Evolutionary conservation across 306 rosid species (phyloP).

Genomic region (Acacia confusa): DNA sequence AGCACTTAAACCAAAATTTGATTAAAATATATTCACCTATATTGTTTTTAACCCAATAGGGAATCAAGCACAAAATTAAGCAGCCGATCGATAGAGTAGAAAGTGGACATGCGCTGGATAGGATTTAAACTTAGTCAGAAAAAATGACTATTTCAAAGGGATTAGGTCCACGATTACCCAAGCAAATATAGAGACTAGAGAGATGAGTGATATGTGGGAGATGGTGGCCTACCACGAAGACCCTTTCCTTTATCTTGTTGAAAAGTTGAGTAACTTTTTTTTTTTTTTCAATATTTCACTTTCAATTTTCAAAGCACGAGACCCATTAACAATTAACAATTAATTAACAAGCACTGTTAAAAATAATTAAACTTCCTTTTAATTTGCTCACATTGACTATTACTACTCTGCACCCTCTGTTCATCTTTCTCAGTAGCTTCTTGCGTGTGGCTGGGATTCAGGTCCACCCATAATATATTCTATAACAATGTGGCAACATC

Average conservation of each 20-base stretch:
- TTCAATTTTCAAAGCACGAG: conserved; percentile 23
- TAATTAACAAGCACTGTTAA: conserved; percentile 3
- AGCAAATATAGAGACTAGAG: conserved; percentile 2
- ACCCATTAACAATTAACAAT: background rate
- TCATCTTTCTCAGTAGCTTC: background rate
- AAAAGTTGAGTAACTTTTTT: conserved; percentile 27
- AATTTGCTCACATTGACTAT: conserved; percentile 38
- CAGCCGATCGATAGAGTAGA: conserved; percentile 17
- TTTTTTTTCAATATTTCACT: background rate
- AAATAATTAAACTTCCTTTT: conserved; percentile 23
- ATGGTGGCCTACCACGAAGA: conserved; percentile 48
- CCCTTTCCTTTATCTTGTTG: conserved; percentile 39
- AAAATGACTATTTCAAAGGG: conserved; percentile 39
- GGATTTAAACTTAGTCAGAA: conserved; percentile 9
- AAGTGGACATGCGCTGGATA: conserved; percentile 49
- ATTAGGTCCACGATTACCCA: conserved; percentile 33
- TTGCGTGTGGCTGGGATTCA: background rate
- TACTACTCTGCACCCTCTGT: conserved; percentile 16
- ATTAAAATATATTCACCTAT: too few relatives aligned
- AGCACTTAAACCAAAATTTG: too few relatives aligned
- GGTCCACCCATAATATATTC: background rate
- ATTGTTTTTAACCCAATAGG: too few relatives aligned
- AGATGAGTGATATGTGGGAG: conserved; percentile 6
- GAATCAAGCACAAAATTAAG: conserved; percentile 4
- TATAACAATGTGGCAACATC: background rate